A percentile compares a stretch with the other conserved stretches of the same genome.
These are phyloP conservation scores for Globisporangium barbulae DNA, from an alignment of 352 stramenopile genomes.

Conservation along the genomic window DNA sequence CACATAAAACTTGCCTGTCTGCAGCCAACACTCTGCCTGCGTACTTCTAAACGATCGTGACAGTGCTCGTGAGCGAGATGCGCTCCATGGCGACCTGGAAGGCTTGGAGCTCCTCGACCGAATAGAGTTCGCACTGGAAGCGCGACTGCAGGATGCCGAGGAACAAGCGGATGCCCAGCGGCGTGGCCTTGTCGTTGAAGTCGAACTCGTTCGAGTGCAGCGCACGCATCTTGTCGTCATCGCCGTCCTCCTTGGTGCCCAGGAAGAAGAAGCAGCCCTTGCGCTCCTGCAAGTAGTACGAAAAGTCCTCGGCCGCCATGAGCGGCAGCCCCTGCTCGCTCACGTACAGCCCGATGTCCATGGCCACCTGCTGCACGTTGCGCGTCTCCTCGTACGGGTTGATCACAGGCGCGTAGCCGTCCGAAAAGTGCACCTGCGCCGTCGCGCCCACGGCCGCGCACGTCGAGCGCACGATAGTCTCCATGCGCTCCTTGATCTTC, in stretches of 20 bases:
- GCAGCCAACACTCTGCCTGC: background rate
- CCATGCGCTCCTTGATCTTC: constrained; percentile 80
- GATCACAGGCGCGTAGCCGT: constrained; percentile 76
- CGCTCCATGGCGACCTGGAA: constrained; percentile 80
- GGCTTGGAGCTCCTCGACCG: constrained; percentile 61
- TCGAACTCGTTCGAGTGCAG: constrained; percentile 82
- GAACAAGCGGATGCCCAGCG: constrained; percentile 80
- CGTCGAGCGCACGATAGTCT: constrained; percentile 83
- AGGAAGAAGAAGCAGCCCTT: constrained; percentile 87
- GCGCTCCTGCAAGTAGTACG: constrained; percentile 82
- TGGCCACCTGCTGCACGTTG: constrained; percentile 68
- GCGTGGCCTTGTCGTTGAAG: constrained; percentile 84
- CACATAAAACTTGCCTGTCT: background rate
- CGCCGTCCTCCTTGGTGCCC: constrained; percentile 66
- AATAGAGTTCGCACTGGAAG: constrained; percentile 65
- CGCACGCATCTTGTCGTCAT: constrained; percentile 50
- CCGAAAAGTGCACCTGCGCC: constrained; percentile 54
- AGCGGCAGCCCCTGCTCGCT: constrained; percentile 80
- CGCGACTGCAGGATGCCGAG: constrained; percentile 68
- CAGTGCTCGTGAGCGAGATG: constrained; percentile 36
- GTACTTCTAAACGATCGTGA: constrained; percentile 32
- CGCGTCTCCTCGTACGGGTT: constrained; percentile 80
- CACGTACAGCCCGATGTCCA: constrained; percentile 71
- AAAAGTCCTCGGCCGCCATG: constrained; percentile 95
- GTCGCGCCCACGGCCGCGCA: constrained; percentile 78